Evolutionary conservation across 208 protist species (phyloP).

Genomic region (Leishmania lainsoni): DNA sequence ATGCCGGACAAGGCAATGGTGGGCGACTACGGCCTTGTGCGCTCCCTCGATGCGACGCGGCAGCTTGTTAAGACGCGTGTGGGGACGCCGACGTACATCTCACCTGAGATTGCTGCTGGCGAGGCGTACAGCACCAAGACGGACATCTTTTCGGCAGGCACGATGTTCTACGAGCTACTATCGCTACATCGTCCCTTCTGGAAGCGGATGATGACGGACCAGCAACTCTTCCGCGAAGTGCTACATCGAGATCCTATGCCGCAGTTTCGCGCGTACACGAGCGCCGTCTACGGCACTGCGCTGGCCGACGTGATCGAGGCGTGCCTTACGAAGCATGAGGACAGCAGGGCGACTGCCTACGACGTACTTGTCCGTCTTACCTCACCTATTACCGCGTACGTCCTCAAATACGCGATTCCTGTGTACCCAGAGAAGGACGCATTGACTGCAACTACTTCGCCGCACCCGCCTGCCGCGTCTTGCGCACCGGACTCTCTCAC

Average conservation of each 20-base stretch:
- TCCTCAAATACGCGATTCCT: conserved; percentile 43
- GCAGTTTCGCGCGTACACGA: conserved; percentile 29
- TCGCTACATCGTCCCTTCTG: conserved; percentile 74
- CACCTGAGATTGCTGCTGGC: conserved; percentile 90
- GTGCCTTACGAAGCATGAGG: conserved; percentile 71
- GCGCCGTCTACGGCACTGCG: conserved; percentile 35
- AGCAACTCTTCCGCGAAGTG: conserved; percentile 55
- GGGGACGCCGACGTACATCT: conserved; percentile 93
- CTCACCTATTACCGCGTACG: conserved; percentile 37
- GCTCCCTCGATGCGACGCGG: conserved; percentile 60
- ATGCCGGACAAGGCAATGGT: conserved; percentile 53
- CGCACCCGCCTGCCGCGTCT: conserved; percentile 12
- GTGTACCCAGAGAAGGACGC: conserved; percentile 37
- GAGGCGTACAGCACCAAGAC: conserved; percentile 91
- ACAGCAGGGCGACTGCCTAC: conserved; percentile 49
- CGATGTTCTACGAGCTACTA: conserved; percentile 89
- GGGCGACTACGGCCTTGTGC: conserved; percentile 91
- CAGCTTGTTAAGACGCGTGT: conserved; percentile 80
- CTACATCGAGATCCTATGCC: conserved; percentile 65
- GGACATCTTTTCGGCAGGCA: conserved; percentile 93
- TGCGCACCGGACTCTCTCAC: neutral
- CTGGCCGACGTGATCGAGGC: conserved; percentile 45
- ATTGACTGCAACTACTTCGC: conserved; percentile 1
- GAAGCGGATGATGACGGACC: conserved; percentile 47
- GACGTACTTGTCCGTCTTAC: conserved; percentile 55